Evolutionary conservation across 371 early-diverging fungal genomes (phyloP), one percentile per base, ranked within the genome.

Genomic region (Mortierella sp.): DNA sequence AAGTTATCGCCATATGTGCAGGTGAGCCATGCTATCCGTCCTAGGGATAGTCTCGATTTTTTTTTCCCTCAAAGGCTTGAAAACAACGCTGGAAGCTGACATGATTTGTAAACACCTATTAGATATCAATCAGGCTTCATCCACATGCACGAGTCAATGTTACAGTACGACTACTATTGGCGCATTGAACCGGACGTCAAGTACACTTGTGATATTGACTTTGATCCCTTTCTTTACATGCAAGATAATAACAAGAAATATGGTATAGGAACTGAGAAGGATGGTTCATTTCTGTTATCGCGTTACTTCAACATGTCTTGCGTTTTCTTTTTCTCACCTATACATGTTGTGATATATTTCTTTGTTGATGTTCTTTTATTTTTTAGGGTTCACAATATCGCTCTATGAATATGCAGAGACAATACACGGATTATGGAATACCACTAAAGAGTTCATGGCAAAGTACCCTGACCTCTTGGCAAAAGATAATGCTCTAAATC

Each of bases 1-100:
- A 75, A 92, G 94, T 5, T 98, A 98, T 83, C 89, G 96, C 34
- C 94, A 96, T 79, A 98, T 98, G 98, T 98, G 98, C 87, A 87
- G 94, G 82, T 91, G 72, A 68, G 65, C 55, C 15, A 51, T 23
- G 15, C 23, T 2, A 13, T 28, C 12, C 32, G 58, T n/a, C n/a
- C n/a, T n/a, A n/a, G n/a, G n/a, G n/a, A n/a, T n/a, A n/a, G n/a
- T n/a, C n/a, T n/a, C n/a, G n/a, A n/a, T n/a, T n/a, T n/a, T n/a
- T n/a, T n/a, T n/a, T n/a, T n/a, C n/a, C n/a, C 17, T 22, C 43
- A 19, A 15, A 23, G 37, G 22, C 29, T 32, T 43, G 12, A 34
- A 49, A 49, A 15, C 15, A 2, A 22, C 1, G 3, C 13, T 26
- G 47, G 51, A 62, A 31, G 32, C 1, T 15, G 32, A 22, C 32